Conservation (phyloP, 2,329 filamentous ascomycete genomes). For the Alternaria atra region DNA sequence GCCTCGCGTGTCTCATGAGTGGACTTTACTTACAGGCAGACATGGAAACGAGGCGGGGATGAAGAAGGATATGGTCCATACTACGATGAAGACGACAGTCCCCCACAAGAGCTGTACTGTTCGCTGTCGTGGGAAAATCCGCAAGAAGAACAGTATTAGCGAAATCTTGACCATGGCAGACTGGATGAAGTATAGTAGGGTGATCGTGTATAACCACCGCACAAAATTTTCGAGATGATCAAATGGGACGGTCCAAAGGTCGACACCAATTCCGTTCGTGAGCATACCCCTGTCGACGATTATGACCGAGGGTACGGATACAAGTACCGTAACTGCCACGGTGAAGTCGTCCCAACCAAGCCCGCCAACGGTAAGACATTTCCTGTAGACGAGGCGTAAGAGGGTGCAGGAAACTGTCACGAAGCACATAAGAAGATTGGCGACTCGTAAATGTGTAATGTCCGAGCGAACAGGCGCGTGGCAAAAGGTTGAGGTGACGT, state of each 20-base stretch:
- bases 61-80: conserved; percentile 29
- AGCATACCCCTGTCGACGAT: conserved; percentile 18
- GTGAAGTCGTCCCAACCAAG: background rate
- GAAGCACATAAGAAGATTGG: conserved; percentile 41
- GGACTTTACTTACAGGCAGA: conserved; percentile 31
- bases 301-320: conserved; percentile 11
- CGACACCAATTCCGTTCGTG: conserved; percentile 55
- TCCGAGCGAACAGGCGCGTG: conserved; percentile 46
- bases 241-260: conserved; percentile 59
- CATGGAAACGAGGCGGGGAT: conserved; percentile 40
- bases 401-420: conserved; percentile 44
- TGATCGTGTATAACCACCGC: conserved; percentile 34
- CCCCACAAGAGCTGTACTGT: conserved; percentile 17
- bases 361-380: conserved; percentile 31
- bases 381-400: conserved; percentile 45
- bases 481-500: conserved; percentile 50
- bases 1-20: too few species aligned
- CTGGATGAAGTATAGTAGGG: conserved; percentile 41
- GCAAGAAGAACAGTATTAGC: conserved; percentile 36
- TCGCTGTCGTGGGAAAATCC: conserved; percentile 35
- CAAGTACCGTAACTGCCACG: conserved; percentile 49
- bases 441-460: conserved; percentile 36
- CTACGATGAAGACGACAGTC: conserved; percentile 26
- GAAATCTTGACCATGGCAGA: conserved; percentile 33
- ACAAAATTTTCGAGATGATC: conserved; percentile 55